Evolutionary conservation across 768 basidiomycete genomes (phyloP), one percentile per base, ranked within the genome.

Genomic region (Boletus bicolor): DNA sequence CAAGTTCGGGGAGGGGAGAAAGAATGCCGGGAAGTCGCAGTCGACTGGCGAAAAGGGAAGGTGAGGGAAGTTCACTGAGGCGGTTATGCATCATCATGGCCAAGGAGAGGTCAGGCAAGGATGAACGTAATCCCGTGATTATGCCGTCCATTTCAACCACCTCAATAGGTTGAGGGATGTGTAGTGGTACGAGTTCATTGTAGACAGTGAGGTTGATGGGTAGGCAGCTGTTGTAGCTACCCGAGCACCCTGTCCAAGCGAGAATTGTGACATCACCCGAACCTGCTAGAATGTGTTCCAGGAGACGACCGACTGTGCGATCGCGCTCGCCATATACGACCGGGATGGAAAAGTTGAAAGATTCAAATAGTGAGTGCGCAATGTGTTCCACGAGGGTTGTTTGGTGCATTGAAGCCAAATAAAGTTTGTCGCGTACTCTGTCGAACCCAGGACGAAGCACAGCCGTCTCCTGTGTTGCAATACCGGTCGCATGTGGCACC

Each of bases 281-380:
- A 7, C 55, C 28, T 0, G 51, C 43, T n/a, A 60, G 12, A 7
- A 60, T 32, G 3, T 28, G 28, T 28, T 28, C 28, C 2, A 28
- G 28, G 28, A 28, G 28, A 28, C 28, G 28, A 28, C 58, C 55
- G 2, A 57, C 38, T 1, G 58, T 55, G 1, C 34, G 51, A 11
- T 37, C 30, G 1, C 59, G 48, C 48, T 60, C 59, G 1, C 55
- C 59, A 14, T 60, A 59, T 1, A 53, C 53, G 10, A 49, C 28
- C 0, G 51, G 51, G 19, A 61, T 45, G 0, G 56, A 6, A 3
- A 45, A 35, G 24, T 49, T 37, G 44, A 61, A 55, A 10, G 58
- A 53, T 0, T 53, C 57, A 9, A 58, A n/a, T 14, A 61, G 8
- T 1, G 54, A 59, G 30, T 61, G 56, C 14, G 51, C 58, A 5